Evolutionary conservation across 441 rosid genomes (phyloP).

Genomic region (Syzygium syzygioides): DNA sequence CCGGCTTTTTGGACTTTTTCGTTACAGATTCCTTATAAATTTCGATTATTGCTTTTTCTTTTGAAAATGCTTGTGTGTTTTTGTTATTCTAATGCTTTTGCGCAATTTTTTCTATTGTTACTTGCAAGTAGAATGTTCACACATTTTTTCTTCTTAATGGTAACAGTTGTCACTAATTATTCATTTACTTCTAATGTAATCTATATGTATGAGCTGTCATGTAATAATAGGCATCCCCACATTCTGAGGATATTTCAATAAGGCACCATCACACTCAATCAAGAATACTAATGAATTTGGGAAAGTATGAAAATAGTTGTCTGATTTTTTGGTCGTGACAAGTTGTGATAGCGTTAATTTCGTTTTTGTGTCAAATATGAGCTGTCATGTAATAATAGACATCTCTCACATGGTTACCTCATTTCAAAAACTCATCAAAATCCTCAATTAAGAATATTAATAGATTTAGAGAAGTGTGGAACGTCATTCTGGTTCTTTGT

Average conservation of each 20-base stretch:
- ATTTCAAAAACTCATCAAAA: background rate
- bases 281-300: background rate
- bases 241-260: no score
- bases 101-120: background rate
- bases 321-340: background rate
- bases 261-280: background rate
- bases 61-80: fast-evolving
- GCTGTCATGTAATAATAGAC: background rate
- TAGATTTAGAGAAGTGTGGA: background rate
- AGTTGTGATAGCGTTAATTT: background rate
- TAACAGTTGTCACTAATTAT: background rate
- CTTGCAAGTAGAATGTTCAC: fast-evolving
- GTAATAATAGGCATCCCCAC: background rate
- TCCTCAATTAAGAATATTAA: background rate
- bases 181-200: background rate
- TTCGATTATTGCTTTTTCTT: background rate
- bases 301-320: background rate
- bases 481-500: fast-evolving
- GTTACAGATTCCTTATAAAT: fast-evolving
- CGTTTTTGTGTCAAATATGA: background rate
- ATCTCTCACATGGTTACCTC: background rate
- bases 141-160: no score
- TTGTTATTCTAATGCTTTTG: background rate
- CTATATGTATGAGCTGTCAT: background rate
- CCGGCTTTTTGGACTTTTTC: background rate